Evolutionary conservation across 1,139 yeast genomes (phyloP), one percentile per base, ranked within the genome.

Genomic region (Trichomonascaceae sp.): DNA sequence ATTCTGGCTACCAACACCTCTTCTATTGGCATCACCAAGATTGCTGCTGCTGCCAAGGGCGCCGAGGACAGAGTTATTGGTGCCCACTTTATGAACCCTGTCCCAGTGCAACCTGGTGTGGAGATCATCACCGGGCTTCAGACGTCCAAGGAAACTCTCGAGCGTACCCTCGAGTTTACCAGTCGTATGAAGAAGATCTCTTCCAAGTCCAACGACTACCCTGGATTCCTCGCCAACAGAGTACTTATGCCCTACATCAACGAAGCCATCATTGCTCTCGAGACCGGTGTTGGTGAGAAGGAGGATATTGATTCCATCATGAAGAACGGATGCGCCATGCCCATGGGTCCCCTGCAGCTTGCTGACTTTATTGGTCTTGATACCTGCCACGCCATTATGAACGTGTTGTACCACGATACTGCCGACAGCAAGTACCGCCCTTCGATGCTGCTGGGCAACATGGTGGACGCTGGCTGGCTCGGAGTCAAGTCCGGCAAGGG

Each of bases 321-420:
- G 65, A 56, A 53, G 45, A 60, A 60, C 39, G 67, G 67, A 13
- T 62, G 67, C 38, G 67, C 66, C 17, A 59, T 62, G 65, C 67
- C 67, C 22, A 62, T 62, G 67, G 67, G 67, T 8, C 67, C 67
- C 4, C 46, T 62, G 22, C 59, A 57, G 14, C 50, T 62, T 16
- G 66, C 67, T 20, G 67, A 62, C 40, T 60, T 62, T 38, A 60
- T 62, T 36, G 67, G 67, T 17, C 53, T 63, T 18, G 67, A 62
- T 37, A 62, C 67, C 8, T 61, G 65, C 36, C 48, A 60, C 29
- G 57, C 65, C 25, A 62, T 62, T 43, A 58, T 60, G 62, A 56
- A 60, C 37, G 67, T 62, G 5, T 48, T 62, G 31, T 51, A 59
- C 43, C 43, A 46, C 16, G 64, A 61, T 38, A 60, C 65, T 5